Evolutionary conservation across 352 stramenopile genomes (phyloP).

Genomic region (Globisporangium splendens): DNA sequence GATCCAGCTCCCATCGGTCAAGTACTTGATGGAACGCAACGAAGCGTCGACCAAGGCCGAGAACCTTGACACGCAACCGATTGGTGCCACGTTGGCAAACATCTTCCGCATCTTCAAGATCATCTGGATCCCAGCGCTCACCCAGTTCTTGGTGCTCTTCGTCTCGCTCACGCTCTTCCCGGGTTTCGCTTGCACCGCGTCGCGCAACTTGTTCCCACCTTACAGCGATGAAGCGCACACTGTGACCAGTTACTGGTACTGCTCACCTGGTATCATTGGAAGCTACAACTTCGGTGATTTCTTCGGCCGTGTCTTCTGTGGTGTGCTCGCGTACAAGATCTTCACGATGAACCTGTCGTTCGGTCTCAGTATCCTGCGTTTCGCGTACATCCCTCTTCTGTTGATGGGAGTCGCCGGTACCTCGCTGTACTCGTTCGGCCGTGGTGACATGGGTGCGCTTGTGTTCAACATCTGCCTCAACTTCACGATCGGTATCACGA

Average conservation of each 20-base stretch:
- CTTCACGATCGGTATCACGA: conserved; percentile 45
- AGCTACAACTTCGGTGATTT: conserved; percentile 68
- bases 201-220: conserved; percentile 23
- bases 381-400: conserved; percentile 55
- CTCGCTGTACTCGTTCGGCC: conserved; percentile 50
- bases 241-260: conserved; percentile 38
- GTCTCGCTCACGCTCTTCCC: conserved; percentile 49
- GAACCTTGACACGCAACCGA: conserved; percentile 25
- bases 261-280: conserved; percentile 46
- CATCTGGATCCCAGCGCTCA: conserved; percentile 40
- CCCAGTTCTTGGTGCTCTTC: conserved; percentile 62
- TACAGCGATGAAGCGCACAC: conserved; percentile 19
- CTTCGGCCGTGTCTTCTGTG: conserved; percentile 45
- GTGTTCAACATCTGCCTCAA: conserved; percentile 46
- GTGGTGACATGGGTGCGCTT: conserved; percentile 23
- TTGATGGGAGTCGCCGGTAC: conserved; percentile 48
- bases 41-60: conserved; percentile 24
- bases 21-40: conserved; percentile 56
- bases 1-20: conserved; percentile 31
- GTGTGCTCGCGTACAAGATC: conserved; percentile 45
- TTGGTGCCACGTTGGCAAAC: conserved; percentile 30
- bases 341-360: conserved; percentile 51
- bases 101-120: conserved; percentile 43
- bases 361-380: conserved; percentile 32
- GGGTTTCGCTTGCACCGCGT: conserved; percentile 46